Evolutionary conservation across 768 basidiomycete genomes (phyloP).

Genomic region (Leccinum broughii): DNA sequence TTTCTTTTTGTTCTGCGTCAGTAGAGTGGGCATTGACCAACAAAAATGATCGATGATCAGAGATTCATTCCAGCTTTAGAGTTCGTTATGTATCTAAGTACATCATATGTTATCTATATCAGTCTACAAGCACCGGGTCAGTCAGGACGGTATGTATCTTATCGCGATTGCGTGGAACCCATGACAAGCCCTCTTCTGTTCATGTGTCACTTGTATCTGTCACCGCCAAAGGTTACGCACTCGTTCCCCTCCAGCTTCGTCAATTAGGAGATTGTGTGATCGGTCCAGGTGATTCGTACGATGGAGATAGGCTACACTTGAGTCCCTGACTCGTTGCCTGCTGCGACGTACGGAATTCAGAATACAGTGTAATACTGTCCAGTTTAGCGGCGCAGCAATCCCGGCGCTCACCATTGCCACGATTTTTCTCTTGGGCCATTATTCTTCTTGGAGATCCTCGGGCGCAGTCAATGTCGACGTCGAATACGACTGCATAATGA

Average conservation of each 20-base stretch:
- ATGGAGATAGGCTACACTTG: background rate
- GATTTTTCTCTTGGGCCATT: background rate
- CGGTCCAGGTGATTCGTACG: background rate
- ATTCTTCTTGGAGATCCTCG: background rate
- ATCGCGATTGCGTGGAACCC: background rate
- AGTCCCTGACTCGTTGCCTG: background rate
- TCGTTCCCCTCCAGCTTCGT: background rate
- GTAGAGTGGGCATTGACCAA: background rate
- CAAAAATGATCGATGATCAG: background rate
- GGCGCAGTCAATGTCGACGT: background rate
- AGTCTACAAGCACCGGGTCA: background rate
- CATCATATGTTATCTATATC: background rate
- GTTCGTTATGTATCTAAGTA: too few relatives aligned
- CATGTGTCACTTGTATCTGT: background rate
- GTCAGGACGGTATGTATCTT: background rate
- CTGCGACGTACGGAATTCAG: background rate
- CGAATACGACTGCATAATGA: background rate
- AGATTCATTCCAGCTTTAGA: background rate
- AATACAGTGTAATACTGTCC: background rate
- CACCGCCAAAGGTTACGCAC: background rate
- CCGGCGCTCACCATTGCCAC: background rate
- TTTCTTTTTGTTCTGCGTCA: background rate
- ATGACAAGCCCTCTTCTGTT: background rate
- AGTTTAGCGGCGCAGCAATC: background rate
- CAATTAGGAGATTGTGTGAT: background rate